A percentile compares a stretch with the other conserved stretches of the same genome.
Evolutionary conservation across 768 basidiomycete genomes (phyloP).

Genomic region (Leccinum aurantiacum): DNA sequence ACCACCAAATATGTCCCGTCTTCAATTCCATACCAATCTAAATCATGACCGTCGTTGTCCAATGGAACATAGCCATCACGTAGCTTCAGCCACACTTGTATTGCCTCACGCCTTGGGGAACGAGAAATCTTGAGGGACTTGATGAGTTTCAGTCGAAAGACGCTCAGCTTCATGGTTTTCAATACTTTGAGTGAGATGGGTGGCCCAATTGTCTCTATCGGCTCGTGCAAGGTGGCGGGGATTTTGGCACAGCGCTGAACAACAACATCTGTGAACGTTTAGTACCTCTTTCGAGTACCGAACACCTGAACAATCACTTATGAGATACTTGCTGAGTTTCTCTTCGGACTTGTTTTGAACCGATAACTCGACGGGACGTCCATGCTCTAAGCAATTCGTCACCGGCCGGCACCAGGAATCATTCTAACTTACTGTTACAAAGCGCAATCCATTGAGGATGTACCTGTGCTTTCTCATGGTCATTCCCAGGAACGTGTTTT

Average conservation of each 20-base stretch:
- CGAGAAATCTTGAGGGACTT: constrained; percentile 43
- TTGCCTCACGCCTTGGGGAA: constrained; percentile 29
- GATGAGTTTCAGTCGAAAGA: constrained; percentile 62
- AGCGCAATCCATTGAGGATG: constrained; percentile 70
- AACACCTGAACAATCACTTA: constrained; percentile 43
- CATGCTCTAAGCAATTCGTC: constrained; percentile 48
- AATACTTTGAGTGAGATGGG: constrained; percentile 50
- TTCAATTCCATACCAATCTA: constrained; percentile 76
- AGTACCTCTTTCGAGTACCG: constrained; percentile 3
- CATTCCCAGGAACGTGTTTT: constrained; percentile 40
- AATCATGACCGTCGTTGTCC: constrained; percentile 48
- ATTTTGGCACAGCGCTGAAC: constrained; percentile 24
- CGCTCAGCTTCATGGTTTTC: constrained; percentile 64
- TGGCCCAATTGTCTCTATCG: constrained; percentile 20
- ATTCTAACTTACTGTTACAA: constrained; percentile 51
- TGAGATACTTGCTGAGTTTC: constrained; percentile 60
- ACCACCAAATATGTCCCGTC: constrained; percentile 41
- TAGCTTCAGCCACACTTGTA: constrained; percentile 59
- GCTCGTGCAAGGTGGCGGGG: constrained; percentile 22
- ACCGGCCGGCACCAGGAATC: neutral
- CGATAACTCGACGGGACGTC: constrained; percentile 43
- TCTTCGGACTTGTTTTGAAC: constrained; percentile 36
- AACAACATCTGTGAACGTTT: constrained; percentile 29
- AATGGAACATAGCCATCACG: constrained; percentile 51
- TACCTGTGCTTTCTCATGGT: constrained; percentile 43